A percentile compares a stretch with the other conserved stretches of the same genome.
phyloP scores from a whole-genome alignment of 306 rosid species.

The Abrus precatorius region DNA sequence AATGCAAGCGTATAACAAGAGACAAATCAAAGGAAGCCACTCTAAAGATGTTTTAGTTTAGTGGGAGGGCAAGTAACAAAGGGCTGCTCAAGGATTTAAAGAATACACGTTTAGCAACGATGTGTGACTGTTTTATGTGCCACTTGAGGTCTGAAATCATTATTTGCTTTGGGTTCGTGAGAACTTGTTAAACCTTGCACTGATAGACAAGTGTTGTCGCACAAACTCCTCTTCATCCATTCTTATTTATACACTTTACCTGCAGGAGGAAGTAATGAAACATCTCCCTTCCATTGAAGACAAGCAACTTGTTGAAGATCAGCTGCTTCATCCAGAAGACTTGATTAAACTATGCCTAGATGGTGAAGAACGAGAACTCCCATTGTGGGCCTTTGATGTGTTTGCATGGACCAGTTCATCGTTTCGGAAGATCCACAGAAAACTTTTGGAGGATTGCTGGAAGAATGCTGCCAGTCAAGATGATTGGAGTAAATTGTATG shows the following conservation, averaged over 20 bases:
- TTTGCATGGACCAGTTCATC: constrained; percentile 93
- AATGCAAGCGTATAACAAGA: too few species aligned
- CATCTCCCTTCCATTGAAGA: constrained; percentile 56
- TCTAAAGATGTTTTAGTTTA: not conserved
- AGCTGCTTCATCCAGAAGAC: constrained; percentile 79
- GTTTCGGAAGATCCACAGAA: constrained; percentile 68
- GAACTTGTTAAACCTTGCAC: constrained; percentile 35
- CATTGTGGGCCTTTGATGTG: constrained; percentile 75
- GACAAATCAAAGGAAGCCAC: not conserved
- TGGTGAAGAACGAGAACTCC: constrained; percentile 61
- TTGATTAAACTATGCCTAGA: constrained; percentile 83
- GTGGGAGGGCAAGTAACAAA: not conserved
- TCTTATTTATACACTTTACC: constrained; percentile 41
- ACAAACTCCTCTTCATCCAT: constrained; percentile 25
- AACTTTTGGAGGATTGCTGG: constrained; percentile 92
- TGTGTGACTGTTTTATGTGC: constrained; percentile 23
- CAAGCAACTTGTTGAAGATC: constrained; percentile 63
- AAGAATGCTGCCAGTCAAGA: constrained; percentile 82
- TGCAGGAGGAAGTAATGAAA: constrained; percentile 80
- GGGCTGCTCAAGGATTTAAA: constrained; percentile 13
- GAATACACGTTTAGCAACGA: not conserved
- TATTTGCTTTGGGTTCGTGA: constrained; percentile 17
- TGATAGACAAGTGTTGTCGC: constrained; percentile 28
- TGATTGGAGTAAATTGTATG: constrained; percentile 75
- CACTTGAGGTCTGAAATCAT: not conserved